Evolutionary conservation across 2,329 filamentous ascomycete genomes (phyloP).

Genomic region (Stemphylium lycopersici): DNA sequence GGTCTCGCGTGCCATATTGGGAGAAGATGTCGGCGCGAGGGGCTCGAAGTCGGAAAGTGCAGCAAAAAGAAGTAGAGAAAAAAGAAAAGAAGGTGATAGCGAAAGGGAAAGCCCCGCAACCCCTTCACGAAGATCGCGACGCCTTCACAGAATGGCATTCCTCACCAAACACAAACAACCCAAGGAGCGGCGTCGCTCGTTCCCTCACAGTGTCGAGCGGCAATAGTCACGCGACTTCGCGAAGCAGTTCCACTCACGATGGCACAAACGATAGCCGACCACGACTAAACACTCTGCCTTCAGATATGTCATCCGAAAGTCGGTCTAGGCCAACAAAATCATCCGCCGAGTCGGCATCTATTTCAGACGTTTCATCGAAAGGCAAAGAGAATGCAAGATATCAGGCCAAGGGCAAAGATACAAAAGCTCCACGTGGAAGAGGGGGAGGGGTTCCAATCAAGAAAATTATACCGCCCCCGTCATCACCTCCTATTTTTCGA

Average conservation of each 20-base stretch:
- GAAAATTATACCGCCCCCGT: slow-evolving; percentile 21
- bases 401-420: slow-evolving; percentile 47
- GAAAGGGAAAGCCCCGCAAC: slow-evolving; percentile 38
- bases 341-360: slow-evolving; percentile 31
- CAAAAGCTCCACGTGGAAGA: slow-evolving; percentile 46
- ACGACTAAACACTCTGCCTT: slow-evolving; percentile 20
- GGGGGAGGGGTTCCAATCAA: slow-evolving; percentile 49
- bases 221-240: slow-evolving; percentile 36
- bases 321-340: slow-evolving; percentile 27
- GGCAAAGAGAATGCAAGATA: slow-evolving; percentile 44
- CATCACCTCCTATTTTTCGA: slow-evolving; percentile 25
- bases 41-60: slow-evolving; percentile 49
- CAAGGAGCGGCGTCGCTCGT: slow-evolving; percentile 29
- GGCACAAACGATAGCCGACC: slow-evolving; percentile 22
- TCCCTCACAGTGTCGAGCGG: slow-evolving; percentile 39
- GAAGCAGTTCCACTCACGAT: slow-evolving; percentile 37
- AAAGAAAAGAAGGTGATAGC: slow-evolving; percentile 46
- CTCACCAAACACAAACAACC: slow-evolving; percentile 28
- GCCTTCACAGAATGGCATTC: slow-evolving; percentile 38
- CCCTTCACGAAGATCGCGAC: slow-evolving; percentile 30
- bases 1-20: not conserved
- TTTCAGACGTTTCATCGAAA: slow-evolving; percentile 37
- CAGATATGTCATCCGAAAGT: slow-evolving; percentile 30
- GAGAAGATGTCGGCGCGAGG: slow-evolving; percentile 49
- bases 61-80: slow-evolving; percentile 49